Conservation (phyloP, 108 stramenopile genomes). For the Mayamaea pseudoterrestris region DNA sequence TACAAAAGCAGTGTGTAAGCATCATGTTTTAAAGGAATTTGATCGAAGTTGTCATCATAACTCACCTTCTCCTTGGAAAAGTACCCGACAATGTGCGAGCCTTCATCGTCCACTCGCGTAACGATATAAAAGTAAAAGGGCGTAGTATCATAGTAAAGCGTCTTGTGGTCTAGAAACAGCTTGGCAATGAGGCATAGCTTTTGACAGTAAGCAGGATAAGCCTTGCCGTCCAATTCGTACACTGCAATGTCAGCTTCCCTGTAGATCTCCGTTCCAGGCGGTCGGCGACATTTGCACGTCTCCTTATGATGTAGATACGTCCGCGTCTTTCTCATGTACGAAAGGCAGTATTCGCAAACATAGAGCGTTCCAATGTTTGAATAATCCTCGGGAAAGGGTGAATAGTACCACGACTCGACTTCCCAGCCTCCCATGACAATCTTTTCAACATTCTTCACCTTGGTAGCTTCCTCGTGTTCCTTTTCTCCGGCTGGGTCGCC, state of each 20-base stretch:
- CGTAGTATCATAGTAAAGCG: slow-evolving; percentile 97
- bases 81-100: slow-evolving; percentile 89
- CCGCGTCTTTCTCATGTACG: slow-evolving; percentile 73
- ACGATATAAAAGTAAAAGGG: slow-evolving; percentile 98
- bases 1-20: background rate
- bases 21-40: too few species aligned
- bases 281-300: slow-evolving; percentile 49
- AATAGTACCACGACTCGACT: slow-evolving; percentile 97
- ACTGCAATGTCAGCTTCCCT: slow-evolving; percentile 42
- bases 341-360: slow-evolving; percentile 96
- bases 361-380: slow-evolving; percentile 61
- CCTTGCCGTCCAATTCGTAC: slow-evolving; percentile 69
- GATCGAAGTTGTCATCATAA: too few species aligned
- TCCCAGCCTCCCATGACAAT: slow-evolving; percentile 87
- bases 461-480: slow-evolving; percentile 99
- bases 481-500: slow-evolving; percentile 65
- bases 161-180: slow-evolving; percentile 99
- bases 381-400: slow-evolving; percentile 92
- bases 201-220: slow-evolving; percentile 91
- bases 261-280: slow-evolving; percentile 96
- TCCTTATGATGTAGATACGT: slow-evolving; percentile 67
- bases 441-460: slow-evolving; percentile 95
- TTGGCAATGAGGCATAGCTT: slow-evolving; percentile 97
- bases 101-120: slow-evolving; percentile 65
- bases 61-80: slow-evolving; percentile 91